phyloP scores from a whole-genome alignment of 2,329 filamentous ascomycete genomes.

The Cytospora schulzeri region DNA sequence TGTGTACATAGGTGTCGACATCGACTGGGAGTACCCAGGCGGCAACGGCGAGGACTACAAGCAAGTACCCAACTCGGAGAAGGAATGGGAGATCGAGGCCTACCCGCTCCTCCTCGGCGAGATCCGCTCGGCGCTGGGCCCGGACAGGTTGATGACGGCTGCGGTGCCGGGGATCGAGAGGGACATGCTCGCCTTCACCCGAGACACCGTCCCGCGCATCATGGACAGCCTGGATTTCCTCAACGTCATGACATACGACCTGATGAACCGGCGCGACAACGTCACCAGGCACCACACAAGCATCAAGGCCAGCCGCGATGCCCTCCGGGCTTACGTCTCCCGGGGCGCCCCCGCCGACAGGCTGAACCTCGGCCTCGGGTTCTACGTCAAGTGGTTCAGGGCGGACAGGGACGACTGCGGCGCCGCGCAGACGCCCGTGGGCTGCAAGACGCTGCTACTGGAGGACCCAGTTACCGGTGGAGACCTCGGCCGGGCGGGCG shows the following conservation, averaged over 20 bases:
- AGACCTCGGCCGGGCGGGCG: slow-evolving; percentile 55
- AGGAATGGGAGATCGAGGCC: slow-evolving; percentile 60
- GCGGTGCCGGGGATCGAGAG: slow-evolving; percentile 63
- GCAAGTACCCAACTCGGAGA: slow-evolving; percentile 58
- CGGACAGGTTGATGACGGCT: slow-evolving; percentile 63
- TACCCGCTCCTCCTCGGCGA: slow-evolving; percentile 63
- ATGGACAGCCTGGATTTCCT: slow-evolving; percentile 64
- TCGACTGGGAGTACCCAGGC: slow-evolving; percentile 67
- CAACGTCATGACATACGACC: slow-evolving; percentile 60
- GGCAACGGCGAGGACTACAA: slow-evolving; percentile 74
- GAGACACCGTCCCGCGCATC: slow-evolving; percentile 58
- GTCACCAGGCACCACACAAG: slow-evolving; percentile 67
- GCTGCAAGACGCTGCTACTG: slow-evolving; percentile 60
- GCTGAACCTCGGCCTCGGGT: slow-evolving; percentile 68
- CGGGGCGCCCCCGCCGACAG: slow-evolving; percentile 57
- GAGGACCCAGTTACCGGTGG: slow-evolving; percentile 61
- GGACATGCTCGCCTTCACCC: slow-evolving; percentile 71
- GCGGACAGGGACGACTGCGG: slow-evolving; percentile 48
- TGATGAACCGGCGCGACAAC: slow-evolving; percentile 73
- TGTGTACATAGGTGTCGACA: slow-evolving; percentile 47
- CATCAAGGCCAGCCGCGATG: slow-evolving; percentile 53
- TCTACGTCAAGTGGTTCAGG: slow-evolving; percentile 70
- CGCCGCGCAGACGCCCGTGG: slow-evolving; percentile 52
- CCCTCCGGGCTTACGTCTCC: slow-evolving; percentile 60
- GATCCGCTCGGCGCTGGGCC: slow-evolving; percentile 59